Base-by-base conservation (phyloP, 805 yeast species). In the Cyberlindnera euphorbiae region DNA sequence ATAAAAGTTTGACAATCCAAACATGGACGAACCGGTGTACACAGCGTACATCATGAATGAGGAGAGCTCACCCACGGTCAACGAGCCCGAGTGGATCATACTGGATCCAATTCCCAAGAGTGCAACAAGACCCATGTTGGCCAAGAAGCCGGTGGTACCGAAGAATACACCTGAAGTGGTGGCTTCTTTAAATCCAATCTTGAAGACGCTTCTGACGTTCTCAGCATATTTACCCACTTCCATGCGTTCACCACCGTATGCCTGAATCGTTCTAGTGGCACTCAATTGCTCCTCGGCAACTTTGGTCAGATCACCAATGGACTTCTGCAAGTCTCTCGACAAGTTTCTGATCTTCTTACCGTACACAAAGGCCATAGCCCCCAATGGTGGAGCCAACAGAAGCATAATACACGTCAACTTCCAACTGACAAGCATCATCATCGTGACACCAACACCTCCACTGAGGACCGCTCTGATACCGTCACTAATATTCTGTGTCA, bases 21-120 rank as follows among this genome's bases (percentile, higher is more conserved):
- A 83, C 50, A 89, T 84, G 8, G 96, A 86, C n/a, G 87, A 70
- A 1, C 96, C 97, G 2, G 96, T 83, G 59, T 85, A 90, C 1
- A 86, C 86, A 0, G 97, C 93, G 62, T 90, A 90, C 93, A 90
- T 83, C 79, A 89, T 81, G 59, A 88, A 90, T 33, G 95, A 82
- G 6, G 95, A 82, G 29, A 90, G 68, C 50, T 89, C 96, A 35
- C 97, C 97, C 26, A 88, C 73, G 0, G 94, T 74, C 39, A 90
- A 60, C 28, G 77, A 76, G 0, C 96, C 96, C 26, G 64, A 63
- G 26, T 79, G 68, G 17, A 90, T 93, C 79, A 90, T 77, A 35
- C 76, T 72, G 1, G 95, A 82, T 4, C 97, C 97, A 14, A 85
- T 67, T 6, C 82, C 75, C 21, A 90, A 67, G 36, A 90, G 62